Evolutionary conservation across 179 eudicot species (phyloP).

Genomic region (Amaranthus tricolor): DNA sequence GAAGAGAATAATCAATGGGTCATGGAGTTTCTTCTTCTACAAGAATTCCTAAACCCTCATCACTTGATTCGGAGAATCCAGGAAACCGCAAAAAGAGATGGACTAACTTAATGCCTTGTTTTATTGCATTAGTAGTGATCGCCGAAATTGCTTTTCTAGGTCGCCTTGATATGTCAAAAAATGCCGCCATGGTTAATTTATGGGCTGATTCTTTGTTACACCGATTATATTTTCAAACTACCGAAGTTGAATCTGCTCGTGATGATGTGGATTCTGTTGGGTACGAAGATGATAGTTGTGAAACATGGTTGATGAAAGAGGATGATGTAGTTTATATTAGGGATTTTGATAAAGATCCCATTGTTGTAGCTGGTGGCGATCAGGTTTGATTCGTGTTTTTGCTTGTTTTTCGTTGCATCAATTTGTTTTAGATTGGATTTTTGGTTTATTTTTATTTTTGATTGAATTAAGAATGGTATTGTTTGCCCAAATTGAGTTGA

Average conservation of each 20-base stretch:
- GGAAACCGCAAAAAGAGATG: conserved; percentile 42
- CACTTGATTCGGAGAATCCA: background rate
- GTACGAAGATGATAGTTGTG: conserved; percentile 34
- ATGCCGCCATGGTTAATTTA: conserved; percentile 54
- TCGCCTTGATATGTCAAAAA: conserved; percentile 63
- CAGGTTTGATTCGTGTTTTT: conserved; percentile 40
- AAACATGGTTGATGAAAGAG: conserved; percentile 69
- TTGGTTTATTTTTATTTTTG: background rate
- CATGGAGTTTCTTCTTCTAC: background rate
- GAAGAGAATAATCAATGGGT: conserved; percentile 7
- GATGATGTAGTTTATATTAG: conserved; percentile 62
- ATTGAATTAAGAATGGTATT: background rate
- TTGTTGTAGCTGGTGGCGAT: conserved; percentile 49
- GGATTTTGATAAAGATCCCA: conserved; percentile 67
- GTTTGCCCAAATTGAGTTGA: background rate
- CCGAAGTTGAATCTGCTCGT: conserved; percentile 12
- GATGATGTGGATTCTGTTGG: conserved; percentile 20
- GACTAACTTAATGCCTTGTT: conserved; percentile 46
- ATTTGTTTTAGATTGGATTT: background rate
- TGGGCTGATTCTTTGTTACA: conserved; percentile 69
- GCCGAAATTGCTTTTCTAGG: conserved; percentile 74
- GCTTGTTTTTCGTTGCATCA: background rate
- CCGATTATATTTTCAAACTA: conserved; percentile 15
- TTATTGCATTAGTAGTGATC: conserved; percentile 62
- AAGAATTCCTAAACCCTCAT: background rate